Base-by-base conservation (phyloP, 768 basidiomycete genomes). In the Suillus subaureus region DNA sequence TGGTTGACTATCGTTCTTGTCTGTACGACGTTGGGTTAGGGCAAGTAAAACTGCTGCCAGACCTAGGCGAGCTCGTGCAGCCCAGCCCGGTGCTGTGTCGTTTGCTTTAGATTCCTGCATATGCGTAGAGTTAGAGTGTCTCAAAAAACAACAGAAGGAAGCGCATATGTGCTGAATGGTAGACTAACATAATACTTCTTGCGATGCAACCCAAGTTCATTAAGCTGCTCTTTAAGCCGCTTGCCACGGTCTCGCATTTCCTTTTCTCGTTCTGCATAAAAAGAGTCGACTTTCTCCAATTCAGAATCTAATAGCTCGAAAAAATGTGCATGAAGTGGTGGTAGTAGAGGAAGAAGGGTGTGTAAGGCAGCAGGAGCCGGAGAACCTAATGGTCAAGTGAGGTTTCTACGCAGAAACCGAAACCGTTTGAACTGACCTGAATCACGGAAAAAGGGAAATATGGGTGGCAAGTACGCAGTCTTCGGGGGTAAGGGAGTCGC, bases 251-350 rank as follows among this genome's bases (percentile, higher is more conserved):
- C 74, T 6, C 77, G 77, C 87, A 85, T 89, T 77, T 84, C 88
- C 55, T 82, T 82, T 78, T 88, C 95, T 35, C 89, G 84, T 31
- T 85, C 87, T 6, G 84, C 71, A 74, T 93, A 99, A 76, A 99
- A 99, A 1, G 80, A 78, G 66, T 93, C 92, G 15, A 98, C 87
- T 75, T 97, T 97, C 26, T 90, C 87, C 3, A 98, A 80, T 73
- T 99, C 90, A 0, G 73, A 73, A 69, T 97, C 92, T 8, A 98
- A 82, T 28, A 87, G 81, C 3, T 86, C 82, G 66, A 99, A 93
- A 79, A 97, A 99, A 7, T 81, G 81, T 37, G 78, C 72, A 71
- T 96, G 91, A 28, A 83, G 78, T 0, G 86, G 81, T 15, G 87
- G 82, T 23, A 96, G 80, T 12, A 82, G 75, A 6, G 83, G 80